Percentiles rank a stretch among this genome's conserved stretches.
phyloP scores from a whole-genome alignment of 306 rosid genomes.

The Corylus avellana region DNA sequence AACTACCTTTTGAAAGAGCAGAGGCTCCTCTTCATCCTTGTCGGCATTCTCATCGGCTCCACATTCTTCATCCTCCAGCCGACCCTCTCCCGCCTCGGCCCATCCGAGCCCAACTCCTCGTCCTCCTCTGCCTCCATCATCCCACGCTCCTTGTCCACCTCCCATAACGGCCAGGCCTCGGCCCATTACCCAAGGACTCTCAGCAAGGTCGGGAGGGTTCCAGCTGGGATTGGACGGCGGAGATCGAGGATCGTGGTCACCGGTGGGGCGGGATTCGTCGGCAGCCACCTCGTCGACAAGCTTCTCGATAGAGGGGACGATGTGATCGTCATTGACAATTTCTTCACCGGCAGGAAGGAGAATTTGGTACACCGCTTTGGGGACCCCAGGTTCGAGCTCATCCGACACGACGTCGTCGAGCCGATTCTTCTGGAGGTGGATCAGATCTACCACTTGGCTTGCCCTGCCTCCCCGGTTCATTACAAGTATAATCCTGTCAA shows the following conservation, averaged over 20 bases:
- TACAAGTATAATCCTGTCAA: constrained; percentile 90
- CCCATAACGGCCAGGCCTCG: constrained; percentile 25
- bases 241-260: constrained; percentile 75
- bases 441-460: constrained; percentile 98
- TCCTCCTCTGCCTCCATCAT: constrained; percentile 25
- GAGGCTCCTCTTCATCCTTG: constrained; percentile 78
- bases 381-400: constrained; percentile 81
- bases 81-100: constrained; percentile 61
- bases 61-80: constrained; percentile 89
- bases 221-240: constrained; percentile 51
- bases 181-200: background rate
- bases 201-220: constrained; percentile 52
- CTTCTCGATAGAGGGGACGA: constrained; percentile 71
- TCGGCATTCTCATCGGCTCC: constrained; percentile 86
- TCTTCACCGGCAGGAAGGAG: constrained; percentile 82
- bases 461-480: constrained; percentile 94
- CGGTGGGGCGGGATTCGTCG: constrained; percentile 89
- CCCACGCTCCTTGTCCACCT: constrained; percentile 31
- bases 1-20: constrained; percentile 79
- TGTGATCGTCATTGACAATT: constrained; percentile 83
- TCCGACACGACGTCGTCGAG: constrained; percentile 89
- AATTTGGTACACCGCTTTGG: constrained; percentile 75
- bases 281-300: constrained; percentile 87
- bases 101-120: constrained; percentile 45
- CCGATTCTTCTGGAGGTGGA: constrained; percentile 89